These are phyloP conservation scores for Blumeria graminis DNA, from an alignment of 2,329 filamentous ascomycete genomes.

Conservation along the genomic window DNA sequence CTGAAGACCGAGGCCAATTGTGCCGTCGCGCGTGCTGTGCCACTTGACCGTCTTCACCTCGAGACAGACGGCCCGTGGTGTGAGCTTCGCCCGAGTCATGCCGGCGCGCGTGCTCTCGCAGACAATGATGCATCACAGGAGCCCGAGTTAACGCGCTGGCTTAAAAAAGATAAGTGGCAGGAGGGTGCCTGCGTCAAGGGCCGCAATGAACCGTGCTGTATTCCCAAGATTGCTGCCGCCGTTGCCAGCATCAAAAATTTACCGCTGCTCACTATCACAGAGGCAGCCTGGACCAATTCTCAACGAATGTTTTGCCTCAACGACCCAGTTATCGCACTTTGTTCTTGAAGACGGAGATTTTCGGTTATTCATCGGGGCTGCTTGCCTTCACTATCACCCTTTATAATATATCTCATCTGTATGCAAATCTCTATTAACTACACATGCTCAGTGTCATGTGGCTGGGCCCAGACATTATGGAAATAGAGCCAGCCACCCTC, in stretches of 20 bases:
- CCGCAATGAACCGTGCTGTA: constrained; percentile 76
- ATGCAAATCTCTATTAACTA: too few species aligned
- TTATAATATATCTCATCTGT: too few species aligned
- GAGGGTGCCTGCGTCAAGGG: constrained; percentile 81
- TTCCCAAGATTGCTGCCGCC: constrained; percentile 67
- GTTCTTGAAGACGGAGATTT: too few species aligned
- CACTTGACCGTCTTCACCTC: constrained; percentile 61
- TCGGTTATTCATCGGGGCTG: too few species aligned
- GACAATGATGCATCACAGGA: neutral
- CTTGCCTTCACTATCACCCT: too few species aligned
- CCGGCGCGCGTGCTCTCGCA: constrained; percentile 23
- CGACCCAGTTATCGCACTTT: constrained; percentile 10
- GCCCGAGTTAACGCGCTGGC: constrained; percentile 18
- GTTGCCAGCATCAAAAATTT: constrained; percentile 71
- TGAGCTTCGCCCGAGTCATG: constrained; percentile 75
- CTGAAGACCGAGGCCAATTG: constrained; percentile 88
- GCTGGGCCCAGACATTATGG: too few species aligned
- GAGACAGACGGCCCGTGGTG: constrained; percentile 98
- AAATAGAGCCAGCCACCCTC: too few species aligned
- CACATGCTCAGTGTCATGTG: too few species aligned
- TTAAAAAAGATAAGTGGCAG: constrained; percentile 92
- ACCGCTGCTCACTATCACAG: constrained; percentile 56
- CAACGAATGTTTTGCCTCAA: constrained; percentile 38
- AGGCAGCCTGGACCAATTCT: constrained; percentile 69
- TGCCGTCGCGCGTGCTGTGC: constrained; percentile 56